phyloP scores from a whole-genome alignment of 192 early-diverging fungal genomes.

The Backusella circina region DNA sequence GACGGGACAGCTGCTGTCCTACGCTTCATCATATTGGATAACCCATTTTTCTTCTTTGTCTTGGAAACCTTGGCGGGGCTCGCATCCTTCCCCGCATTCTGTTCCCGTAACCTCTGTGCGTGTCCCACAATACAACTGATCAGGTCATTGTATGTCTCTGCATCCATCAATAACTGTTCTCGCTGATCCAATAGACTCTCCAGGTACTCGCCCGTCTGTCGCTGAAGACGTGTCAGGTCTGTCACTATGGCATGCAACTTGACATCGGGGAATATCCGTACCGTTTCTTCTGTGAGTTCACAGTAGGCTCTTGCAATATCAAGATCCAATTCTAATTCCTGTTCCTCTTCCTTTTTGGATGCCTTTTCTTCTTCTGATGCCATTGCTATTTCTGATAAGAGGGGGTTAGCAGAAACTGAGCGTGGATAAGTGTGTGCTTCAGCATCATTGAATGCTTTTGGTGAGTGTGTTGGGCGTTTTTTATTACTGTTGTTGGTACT shows the following conservation, averaged over 20 bases:
- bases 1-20: not conserved
- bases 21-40: slow-evolving; percentile 12
- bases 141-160: slow-evolving; percentile 58
- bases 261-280: slow-evolving; percentile 44
- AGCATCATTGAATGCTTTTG: not conserved
- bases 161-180: slow-evolving; percentile 59
- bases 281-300: slow-evolving; percentile 42
- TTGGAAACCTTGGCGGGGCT: slow-evolving; percentile 34
- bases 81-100: slow-evolving; percentile 23
- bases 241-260: slow-evolving; percentile 49
- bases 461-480: not conserved
- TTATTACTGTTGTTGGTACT: too few relatives aligned
- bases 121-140: slow-evolving; percentile 56
- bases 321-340: slow-evolving; percentile 35
- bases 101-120: slow-evolving; percentile 40
- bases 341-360: slow-evolving; percentile 9
- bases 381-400: not conserved
- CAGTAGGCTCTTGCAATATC: slow-evolving; percentile 40
- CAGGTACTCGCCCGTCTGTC: slow-evolving; percentile 50
- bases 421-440: not conserved
- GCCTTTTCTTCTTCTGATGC: not conserved
- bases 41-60: slow-evolving; percentile 24
- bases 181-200: slow-evolving; percentile 56
- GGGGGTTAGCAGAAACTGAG: not conserved
- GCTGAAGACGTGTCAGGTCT: slow-evolving; percentile 40